Base-by-base conservation (phyloP, 768 basidiomycete species). In the Hypholoma fasciculare region DNA sequence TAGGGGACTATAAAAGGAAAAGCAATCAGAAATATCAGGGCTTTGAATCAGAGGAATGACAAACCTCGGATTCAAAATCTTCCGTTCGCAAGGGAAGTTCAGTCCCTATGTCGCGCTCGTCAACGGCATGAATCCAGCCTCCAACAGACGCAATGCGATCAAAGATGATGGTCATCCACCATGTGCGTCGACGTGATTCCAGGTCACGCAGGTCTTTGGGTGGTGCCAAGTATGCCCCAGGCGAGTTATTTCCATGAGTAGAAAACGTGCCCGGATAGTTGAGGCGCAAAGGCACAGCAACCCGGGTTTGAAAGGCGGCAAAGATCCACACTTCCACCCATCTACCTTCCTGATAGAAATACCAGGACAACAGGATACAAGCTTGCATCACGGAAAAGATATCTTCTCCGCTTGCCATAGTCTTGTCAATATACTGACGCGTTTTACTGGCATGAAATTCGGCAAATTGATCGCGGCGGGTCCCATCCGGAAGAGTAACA, bases 281-380 rank as follows among this genome's bases (percentile, higher is more conserved):
- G 26, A 93, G 73, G 43, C 92, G 86, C 30, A 94, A 77, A 5
- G 92, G 92, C 16, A 94, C 80, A 23, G 90, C 89, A 17, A 90
- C 89, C 30, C 92, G 82, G 14, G 87, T 90, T 68, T 92, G 89
- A 66, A 93, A 93, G 12, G 84, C 90, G 17, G 92, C 90, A 72
- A 92, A 92, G 40, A 93, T 89, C 92, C 92, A 94, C 3, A 94
- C 88, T 72, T 94, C 92, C 8, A 94, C 92, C 92, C 92, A 84
- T 54, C 91, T 81, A 2, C 92, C 92, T 72, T 94, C 92, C 56
- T 92, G 88, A 67, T 93, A 94, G 63, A 94, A 93, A 72, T 92
- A 94, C 92, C 92, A 94, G 1, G 90, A 90, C 16, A 94, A 82
- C 20, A 94, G 75, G 60, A 89, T 88, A 66, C 92, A 92, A 6